Evolutionary conservation across 108 stramenopile species (phyloP).

Genomic region (Nitzschia sp.): DNA sequence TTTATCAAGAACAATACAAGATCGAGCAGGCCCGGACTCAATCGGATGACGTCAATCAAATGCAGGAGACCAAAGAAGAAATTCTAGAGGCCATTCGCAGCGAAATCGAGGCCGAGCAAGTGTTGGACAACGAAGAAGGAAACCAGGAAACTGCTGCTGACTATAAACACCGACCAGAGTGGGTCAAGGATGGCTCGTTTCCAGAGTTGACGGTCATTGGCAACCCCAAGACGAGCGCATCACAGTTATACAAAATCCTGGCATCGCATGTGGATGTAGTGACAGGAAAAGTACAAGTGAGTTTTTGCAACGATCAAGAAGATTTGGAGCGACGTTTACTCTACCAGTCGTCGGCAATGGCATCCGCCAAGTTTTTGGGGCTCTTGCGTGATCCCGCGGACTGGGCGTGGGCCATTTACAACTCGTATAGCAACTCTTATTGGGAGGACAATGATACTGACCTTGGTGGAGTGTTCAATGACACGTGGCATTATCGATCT

Average conservation of each 20-base stretch:
- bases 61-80: neutral
- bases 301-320: neutral
- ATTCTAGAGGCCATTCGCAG: neutral
- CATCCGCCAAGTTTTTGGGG: slow-evolving; percentile 12
- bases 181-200: neutral
- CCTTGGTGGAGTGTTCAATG: neutral
- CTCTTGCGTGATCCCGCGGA: slow-evolving; percentile 31
- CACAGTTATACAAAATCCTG: neutral
- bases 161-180: neutral
- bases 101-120: neutral
- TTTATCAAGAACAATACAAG: neutral
- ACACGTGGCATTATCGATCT: slow-evolving; percentile 9
- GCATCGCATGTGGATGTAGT: neutral
- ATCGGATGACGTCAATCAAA: neutral
- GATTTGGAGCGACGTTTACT: neutral
- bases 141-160: neutral
- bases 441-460: neutral
- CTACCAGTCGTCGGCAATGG: neutral
- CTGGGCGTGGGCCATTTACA: slow-evolving; percentile 21
- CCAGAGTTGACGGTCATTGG: neutral
- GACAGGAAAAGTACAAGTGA: neutral
- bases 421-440: slow-evolving; percentile 14
- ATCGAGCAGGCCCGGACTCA: neutral
- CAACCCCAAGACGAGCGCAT: neutral
- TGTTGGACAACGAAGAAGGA: neutral